A percentile compares a stretch with the other conserved stretches of the same genome.
phyloP scores from a whole-genome alignment of 2,329 filamentous ascomycete species.

The Xylaria sp. region DNA sequence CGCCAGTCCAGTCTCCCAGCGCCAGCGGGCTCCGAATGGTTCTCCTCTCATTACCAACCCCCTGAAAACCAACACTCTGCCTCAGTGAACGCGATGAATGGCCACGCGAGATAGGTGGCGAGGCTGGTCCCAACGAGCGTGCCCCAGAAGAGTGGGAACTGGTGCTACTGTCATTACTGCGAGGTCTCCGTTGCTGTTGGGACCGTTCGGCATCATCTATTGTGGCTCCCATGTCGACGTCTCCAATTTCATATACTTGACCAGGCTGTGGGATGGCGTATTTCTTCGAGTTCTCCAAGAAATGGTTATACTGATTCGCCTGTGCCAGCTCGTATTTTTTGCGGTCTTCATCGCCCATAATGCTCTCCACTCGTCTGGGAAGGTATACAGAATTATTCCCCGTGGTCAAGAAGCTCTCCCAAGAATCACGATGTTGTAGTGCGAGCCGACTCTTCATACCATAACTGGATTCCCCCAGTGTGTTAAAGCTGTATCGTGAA shows the following conservation, averaged over 20 bases:
- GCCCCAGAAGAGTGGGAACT: slow-evolving; percentile 34
- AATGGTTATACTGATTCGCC: slow-evolving; percentile 59
- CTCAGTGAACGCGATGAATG: slow-evolving; percentile 33
- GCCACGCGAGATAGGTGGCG: slow-evolving; percentile 24
- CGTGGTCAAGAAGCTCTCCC: slow-evolving; percentile 73
- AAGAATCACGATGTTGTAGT: slow-evolving; percentile 69
- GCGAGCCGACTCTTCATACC: slow-evolving; percentile 57
- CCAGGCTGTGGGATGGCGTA: slow-evolving; percentile 54
- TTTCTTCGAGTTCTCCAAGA: slow-evolving; percentile 49
- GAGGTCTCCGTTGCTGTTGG: slow-evolving; percentile 41
- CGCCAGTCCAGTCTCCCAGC: slow-evolving; percentile 25
- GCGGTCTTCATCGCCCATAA: slow-evolving; percentile 82
- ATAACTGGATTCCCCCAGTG: slow-evolving; percentile 43
- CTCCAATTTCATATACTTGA: slow-evolving; percentile 62
- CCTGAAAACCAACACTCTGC: slow-evolving; percentile 42
- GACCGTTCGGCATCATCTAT: slow-evolving; percentile 37
- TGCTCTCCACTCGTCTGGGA: slow-evolving; percentile 76
- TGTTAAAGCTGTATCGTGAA: slow-evolving; percentile 67
- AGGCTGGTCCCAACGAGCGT: slow-evolving; percentile 28
- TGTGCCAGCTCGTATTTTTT: slow-evolving; percentile 78
- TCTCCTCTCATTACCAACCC: slow-evolving; percentile 44
- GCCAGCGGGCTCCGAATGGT: slow-evolving; percentile 55
- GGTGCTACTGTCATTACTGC: slow-evolving; percentile 41
- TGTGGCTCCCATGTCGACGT: slow-evolving; percentile 53
- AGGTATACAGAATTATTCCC: slow-evolving; percentile 70